phyloP scores from a whole-genome alignment of 768 basidiomycete genomes.

The Hygrocybe punicea region DNA sequence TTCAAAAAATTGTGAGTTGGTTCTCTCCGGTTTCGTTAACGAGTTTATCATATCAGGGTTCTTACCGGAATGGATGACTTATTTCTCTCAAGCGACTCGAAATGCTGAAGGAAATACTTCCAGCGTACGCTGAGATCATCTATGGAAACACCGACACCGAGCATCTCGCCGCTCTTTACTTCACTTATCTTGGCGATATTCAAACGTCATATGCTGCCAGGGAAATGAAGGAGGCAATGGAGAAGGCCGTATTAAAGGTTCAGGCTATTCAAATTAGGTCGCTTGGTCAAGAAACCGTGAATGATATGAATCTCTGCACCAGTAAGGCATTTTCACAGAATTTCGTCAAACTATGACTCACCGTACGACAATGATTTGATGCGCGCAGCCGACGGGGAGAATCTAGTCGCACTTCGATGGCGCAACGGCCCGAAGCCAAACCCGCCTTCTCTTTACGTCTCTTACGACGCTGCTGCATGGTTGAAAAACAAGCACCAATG shows the following conservation, averaged over 20 bases:
- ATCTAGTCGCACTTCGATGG: slow-evolving; percentile 1
- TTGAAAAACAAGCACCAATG: not conserved
- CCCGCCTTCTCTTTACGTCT: not conserved
- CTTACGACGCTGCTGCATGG: not conserved
- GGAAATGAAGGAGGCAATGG: not conserved
- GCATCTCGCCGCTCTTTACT: not conserved
- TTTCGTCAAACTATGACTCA: not conserved
- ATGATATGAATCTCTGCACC: not conserved
- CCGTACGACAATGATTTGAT: not conserved
- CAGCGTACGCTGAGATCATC: not conserved
- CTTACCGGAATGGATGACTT: not conserved
- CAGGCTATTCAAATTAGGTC: not conserved
- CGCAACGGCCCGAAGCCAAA: not conserved
- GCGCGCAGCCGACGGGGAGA: not conserved
- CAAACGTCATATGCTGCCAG: not conserved
- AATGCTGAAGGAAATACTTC: not conserved
- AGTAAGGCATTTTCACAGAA: not conserved
- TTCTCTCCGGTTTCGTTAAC: not conserved
- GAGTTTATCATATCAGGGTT: not conserved
- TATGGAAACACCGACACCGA: slow-evolving; percentile 1
- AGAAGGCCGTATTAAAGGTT: not conserved
- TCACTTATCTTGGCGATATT: slow-evolving; percentile 1
- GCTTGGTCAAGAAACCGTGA: not conserved
- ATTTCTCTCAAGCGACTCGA: not conserved
- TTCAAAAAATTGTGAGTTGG: not conserved